phyloP scores from a whole-genome alignment of 768 basidiomycete species.

The Russula brevipes region DNA sequence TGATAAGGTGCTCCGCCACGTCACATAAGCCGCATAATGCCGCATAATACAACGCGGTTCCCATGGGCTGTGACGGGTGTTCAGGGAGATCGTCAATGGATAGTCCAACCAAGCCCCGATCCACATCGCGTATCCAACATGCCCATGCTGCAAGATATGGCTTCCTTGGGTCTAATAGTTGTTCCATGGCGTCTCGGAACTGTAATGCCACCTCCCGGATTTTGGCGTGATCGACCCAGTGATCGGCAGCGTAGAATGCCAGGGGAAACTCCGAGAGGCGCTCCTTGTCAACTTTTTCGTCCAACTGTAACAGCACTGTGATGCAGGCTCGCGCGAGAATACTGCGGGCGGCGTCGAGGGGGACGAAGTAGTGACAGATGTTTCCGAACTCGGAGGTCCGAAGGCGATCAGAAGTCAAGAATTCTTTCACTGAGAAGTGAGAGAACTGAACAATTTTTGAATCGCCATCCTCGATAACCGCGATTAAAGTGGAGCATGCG shows the following conservation, averaged over 20 bases:
- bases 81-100: background rate
- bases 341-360: background rate
- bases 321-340: background rate
- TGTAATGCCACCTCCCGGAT: background rate
- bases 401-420: constrained; percentile 4
- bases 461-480: background rate
- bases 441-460: constrained; percentile 4
- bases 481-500: background rate
- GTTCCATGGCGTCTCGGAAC: background rate
- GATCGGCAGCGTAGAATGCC: background rate
- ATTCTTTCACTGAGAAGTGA: constrained; percentile 8
- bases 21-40: too few species aligned
- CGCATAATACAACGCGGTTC: too few species aligned
- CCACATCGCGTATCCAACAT: background rate
- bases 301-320: background rate
- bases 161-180: background rate
- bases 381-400: background rate
- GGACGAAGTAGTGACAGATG: background rate
- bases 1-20: too few species aligned
- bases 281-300: background rate
- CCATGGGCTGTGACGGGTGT: background rate
- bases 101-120: background rate
- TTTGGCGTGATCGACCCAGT: background rate
- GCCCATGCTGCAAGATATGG: background rate
- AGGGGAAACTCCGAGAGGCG: background rate